Base-by-base conservation (phyloP, 768 basidiomycete species). In the Suillus placidus region DNA sequence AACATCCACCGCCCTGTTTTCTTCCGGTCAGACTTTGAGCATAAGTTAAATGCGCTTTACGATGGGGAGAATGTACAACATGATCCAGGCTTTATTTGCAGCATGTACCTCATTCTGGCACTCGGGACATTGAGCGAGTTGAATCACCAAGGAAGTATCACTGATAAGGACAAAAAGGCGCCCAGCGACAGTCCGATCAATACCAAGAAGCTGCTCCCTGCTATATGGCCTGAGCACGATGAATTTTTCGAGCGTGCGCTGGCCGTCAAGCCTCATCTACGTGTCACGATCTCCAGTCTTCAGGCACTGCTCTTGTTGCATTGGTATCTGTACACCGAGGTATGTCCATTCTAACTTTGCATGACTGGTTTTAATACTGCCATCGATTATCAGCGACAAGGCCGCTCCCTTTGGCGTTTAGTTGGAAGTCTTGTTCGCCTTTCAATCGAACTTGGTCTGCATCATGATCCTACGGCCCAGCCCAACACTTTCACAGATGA, bases 311-410 rank as follows among this genome's bases (percentile, higher is more conserved):
- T 94, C 32, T 77, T 95, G 7, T 76, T 94, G 56, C 94, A 95
- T 63, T 94, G 92, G 93, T 94, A 94, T 76, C 83, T 95, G 26
- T 95, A 94, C 71, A 93, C 89, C 26, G 93, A 94, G 84, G 93
- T 92, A 68, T 63, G 84, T 72, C 16, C 23, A 4, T 67, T 52
- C 4, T 30, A 2, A 37, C 12, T 66, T 20, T 32, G 20, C 40
- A 40, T 30, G 14, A 9, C 49, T 42, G n/a, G 10, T 34, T 64
- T 18, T 37, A 58, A 23, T 67, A 20, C 70, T 71, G 62, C 65
- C 51, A 54, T 51, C 51, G 64, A 56, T 47, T 57, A 68, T 40
- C 71, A 95, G 93, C 88, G 93, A 69, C 92, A 93, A 84, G 93
- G 93, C n/a, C 87, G 92, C 68, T 90, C 91, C 1, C 80, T 95